These are phyloP conservation scores for Lactarius akahatsu DNA, from an alignment of 768 basidiomycete species.

Conservation along the genomic window DNA sequence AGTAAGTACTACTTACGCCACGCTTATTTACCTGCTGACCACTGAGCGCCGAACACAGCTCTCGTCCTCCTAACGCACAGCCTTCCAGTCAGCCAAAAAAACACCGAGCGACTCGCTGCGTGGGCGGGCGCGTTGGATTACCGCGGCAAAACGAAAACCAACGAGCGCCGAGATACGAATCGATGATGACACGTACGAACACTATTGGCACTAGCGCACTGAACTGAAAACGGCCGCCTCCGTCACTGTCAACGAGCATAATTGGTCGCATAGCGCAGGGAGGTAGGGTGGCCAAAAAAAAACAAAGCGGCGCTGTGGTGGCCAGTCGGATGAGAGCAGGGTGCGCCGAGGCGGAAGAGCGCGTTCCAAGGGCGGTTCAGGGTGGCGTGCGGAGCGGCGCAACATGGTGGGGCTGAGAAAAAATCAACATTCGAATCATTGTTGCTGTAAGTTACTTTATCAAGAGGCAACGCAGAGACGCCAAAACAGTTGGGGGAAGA, in stretches of 20 bases:
- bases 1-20: neutral
- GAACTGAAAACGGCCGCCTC: neutral
- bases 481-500: neutral
- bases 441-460: neutral
- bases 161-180: neutral
- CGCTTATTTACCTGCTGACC: neutral
- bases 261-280: neutral
- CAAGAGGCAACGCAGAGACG: constrained; percentile 1
- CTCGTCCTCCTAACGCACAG: neutral
- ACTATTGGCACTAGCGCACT: neutral
- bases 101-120: neutral
- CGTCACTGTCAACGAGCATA: neutral
- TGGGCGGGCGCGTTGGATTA: neutral
- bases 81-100: neutral
- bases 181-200: neutral
- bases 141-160: neutral
- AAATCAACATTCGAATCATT: neutral
- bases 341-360: neutral
- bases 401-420: neutral
- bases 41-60: neutral
- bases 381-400: neutral
- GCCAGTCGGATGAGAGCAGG: neutral
- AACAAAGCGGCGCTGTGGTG: neutral
- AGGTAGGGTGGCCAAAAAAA: neutral
- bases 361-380: neutral